Evolutionary conservation across 1,284 basidiomycete species (phyloP).

Genomic region (Anthracocystis setariae): DNA sequence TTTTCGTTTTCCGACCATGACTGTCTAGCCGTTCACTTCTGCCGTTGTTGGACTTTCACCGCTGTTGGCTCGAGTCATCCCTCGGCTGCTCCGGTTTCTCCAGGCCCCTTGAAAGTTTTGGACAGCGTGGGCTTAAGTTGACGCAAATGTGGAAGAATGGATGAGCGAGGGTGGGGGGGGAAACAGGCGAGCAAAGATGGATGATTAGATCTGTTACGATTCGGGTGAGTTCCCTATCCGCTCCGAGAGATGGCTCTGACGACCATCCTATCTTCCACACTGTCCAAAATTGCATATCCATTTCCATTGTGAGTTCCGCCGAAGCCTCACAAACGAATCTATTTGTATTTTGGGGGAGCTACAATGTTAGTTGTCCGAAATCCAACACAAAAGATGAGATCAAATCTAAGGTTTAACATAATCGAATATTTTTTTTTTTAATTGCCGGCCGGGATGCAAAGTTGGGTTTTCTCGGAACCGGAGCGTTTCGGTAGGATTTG

Average conservation of each 20-base stretch:
- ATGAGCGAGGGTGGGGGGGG: not conserved
- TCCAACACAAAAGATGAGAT: not conserved
- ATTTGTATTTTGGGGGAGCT: too few relatives aligned
- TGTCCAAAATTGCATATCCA: not conserved
- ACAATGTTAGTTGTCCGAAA: not conserved
- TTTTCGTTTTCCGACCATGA: not conserved
- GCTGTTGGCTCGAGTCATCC: constrained; percentile 17
- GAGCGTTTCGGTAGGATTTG: constrained; percentile 16
- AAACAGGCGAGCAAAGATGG: constrained; percentile 4
- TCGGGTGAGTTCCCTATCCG: constrained; percentile 47
- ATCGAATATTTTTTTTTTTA: not conserved
- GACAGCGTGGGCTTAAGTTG: constrained; percentile 15
- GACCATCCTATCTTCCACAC: not conserved
- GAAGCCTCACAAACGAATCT: too few relatives aligned
- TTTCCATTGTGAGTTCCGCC: not conserved
- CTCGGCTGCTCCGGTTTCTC: not conserved
- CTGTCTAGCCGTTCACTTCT: not conserved
- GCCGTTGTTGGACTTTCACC: not conserved
- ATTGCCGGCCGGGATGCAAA: constrained; percentile 20
- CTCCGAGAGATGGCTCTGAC: constrained; percentile 11
- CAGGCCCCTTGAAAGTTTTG: not conserved
- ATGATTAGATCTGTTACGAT: constrained; percentile 29
- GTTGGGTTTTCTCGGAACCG: constrained; percentile 30
- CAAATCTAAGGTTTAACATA: constrained; percentile 6
- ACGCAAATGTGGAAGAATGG: constrained; percentile 17